These are phyloP conservation scores for Jackrogersella multiformis DNA, from an alignment of 495 filamentous ascomycete species.

Conservation along the genomic window DNA sequence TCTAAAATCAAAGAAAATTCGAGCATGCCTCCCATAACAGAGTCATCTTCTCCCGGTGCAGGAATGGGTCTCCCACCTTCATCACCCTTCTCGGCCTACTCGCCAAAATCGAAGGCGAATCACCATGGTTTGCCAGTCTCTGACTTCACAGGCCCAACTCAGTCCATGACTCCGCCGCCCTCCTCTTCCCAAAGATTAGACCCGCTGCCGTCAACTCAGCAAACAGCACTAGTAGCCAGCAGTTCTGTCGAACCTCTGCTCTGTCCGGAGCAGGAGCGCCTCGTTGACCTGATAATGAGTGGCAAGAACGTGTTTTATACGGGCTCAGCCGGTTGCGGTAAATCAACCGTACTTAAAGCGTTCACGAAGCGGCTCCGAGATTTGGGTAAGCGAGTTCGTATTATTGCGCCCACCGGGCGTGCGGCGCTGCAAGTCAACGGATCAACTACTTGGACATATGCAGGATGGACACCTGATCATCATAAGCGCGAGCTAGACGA, in stretches of 20 bases:
- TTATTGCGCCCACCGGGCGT: constrained; percentile 66
- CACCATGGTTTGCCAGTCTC: neutral
- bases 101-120: neutral
- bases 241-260: constrained; percentile 25
- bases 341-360: constrained; percentile 64
- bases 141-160: neutral
- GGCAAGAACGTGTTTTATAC: constrained; percentile 69
- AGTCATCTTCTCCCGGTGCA: neutral
- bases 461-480: constrained; percentile 59
- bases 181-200: constrained; percentile 8
- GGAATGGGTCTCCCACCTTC: neutral
- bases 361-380: constrained; percentile 52
- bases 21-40: neutral
- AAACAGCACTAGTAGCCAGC: neutral
- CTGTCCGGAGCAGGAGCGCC: constrained; percentile 30
- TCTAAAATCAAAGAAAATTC: constrained; percentile 14
- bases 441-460: constrained; percentile 62
- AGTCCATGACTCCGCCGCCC: neutral
- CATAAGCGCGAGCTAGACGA: constrained; percentile 36
- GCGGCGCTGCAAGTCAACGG: constrained; percentile 64
- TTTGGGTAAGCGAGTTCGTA: constrained; percentile 51
- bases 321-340: constrained; percentile 68
- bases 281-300: constrained; percentile 32
- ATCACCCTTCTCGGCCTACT: neutral
- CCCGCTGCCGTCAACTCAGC: neutral